phyloP scores from a whole-genome alignment of 805 yeast species.

The Hanseniaspora lachancei region DNA sequence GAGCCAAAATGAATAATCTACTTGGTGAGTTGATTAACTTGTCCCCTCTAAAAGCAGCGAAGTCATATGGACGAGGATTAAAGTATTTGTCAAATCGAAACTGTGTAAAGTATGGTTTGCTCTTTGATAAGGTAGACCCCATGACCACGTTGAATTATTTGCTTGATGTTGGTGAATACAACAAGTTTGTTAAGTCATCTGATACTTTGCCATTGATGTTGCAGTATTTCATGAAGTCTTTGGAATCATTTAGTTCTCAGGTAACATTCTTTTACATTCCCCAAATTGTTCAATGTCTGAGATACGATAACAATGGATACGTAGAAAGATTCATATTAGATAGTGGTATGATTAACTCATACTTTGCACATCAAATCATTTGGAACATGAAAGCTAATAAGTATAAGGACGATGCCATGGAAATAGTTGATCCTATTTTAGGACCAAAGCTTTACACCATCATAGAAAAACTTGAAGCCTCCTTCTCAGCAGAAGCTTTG shows the following conservation, averaged over 20 bases:
- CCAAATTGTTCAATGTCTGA: slow-evolving; percentile 83
- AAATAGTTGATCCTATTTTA: slow-evolving; percentile 56
- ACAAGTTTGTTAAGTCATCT: slow-evolving; percentile 30
- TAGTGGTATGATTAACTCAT: slow-evolving; percentile 77
- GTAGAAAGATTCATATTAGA: slow-evolving; percentile 81
- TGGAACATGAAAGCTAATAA: slow-evolving; percentile 96
- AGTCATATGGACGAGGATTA: not conserved
- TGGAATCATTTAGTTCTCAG: slow-evolving; percentile 77
- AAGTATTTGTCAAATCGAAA: slow-evolving; percentile 9
- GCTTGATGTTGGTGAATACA: slow-evolving; percentile 53
- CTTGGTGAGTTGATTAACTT: not conserved
- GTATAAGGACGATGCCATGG: slow-evolving; percentile 77
- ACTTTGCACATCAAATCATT: slow-evolving; percentile 93
- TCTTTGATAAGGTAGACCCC: slow-evolving; percentile 71
- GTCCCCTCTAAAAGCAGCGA: slow-evolving; percentile 5
- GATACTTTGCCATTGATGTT: slow-evolving; percentile 32
- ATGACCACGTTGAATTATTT: slow-evolving; percentile 74
- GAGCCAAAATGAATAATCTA: not conserved
- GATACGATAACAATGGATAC: slow-evolving; percentile 73
- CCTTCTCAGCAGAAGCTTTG: slow-evolving; percentile 49
- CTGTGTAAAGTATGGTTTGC: slow-evolving; percentile 31
- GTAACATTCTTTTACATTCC: slow-evolving; percentile 93
- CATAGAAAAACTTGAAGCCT: slow-evolving; percentile 45
- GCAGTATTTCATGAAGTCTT: slow-evolving; percentile 81
- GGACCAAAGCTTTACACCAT: slow-evolving; percentile 75